A percentile compares a stretch with the other conserved stretches of the same genome.
phyloP scores from a whole-genome alignment of 1,139 yeast species.

The Debaryomyces fabryi region DNA sequence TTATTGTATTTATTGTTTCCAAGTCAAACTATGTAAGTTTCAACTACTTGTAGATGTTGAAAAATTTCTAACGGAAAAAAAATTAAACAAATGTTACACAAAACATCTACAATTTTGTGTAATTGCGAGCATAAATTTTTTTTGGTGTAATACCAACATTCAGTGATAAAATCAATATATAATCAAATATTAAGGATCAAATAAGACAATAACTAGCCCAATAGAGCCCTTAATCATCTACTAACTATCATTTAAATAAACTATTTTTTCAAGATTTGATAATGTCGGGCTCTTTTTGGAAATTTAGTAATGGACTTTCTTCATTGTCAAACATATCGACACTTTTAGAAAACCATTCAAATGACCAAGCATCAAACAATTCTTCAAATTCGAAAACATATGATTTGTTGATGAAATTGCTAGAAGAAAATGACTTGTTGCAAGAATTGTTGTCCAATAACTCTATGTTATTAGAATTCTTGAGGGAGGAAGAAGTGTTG shows the following conservation, averaged over 20 bases:
- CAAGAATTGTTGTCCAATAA: slow-evolving; percentile 86
- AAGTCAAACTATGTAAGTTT: background rate
- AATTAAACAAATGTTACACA: slow-evolving; percentile 4
- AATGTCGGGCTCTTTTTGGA: slow-evolving; percentile 90
- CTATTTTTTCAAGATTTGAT: slow-evolving; percentile 6
- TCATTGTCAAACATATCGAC: slow-evolving; percentile 75
- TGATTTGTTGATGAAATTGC: slow-evolving; percentile 58
- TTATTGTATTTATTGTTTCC: background rate
- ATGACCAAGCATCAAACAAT: slow-evolving; percentile 31
- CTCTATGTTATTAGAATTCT: slow-evolving; percentile 75
- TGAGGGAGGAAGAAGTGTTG: slow-evolving; percentile 73
- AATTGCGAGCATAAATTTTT: slow-evolving; percentile 10
- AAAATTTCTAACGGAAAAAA: slow-evolving; percentile 7
- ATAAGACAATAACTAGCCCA: slow-evolving; percentile 1
- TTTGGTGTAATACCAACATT: slow-evolving; percentile 7
- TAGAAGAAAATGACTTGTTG: slow-evolving; percentile 84
- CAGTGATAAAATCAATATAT: background rate
- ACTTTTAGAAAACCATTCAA: slow-evolving; percentile 59
- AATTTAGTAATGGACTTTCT: slow-evolving; percentile 82
- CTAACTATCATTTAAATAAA: background rate
- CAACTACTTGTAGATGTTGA: background rate
- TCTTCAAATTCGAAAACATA: slow-evolving; percentile 19
- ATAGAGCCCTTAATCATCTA: slow-evolving; percentile 4
- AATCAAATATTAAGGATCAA: background rate
- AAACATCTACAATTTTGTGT: slow-evolving; percentile 14